Conservation (phyloP, 139 green algal species). For the Eudorina sp. region DNA sequence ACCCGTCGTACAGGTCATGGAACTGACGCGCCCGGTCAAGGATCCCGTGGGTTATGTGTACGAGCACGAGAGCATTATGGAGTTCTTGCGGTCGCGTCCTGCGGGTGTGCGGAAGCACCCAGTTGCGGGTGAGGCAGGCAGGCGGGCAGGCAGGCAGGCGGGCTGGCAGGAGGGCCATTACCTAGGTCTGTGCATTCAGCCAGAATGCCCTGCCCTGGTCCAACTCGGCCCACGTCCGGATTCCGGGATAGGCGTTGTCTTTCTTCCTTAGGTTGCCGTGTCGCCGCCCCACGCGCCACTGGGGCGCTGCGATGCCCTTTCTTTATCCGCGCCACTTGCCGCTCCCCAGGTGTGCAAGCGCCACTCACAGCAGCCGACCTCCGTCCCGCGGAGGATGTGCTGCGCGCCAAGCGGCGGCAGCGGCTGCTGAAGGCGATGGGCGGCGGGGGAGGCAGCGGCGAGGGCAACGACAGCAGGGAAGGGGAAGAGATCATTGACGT, state of each 20-base stretch:
- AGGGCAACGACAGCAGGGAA: neutral
- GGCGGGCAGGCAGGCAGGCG: no score
- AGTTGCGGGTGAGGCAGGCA: no score
- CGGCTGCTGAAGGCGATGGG: neutral
- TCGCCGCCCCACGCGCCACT: no score
- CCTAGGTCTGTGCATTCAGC: no score
- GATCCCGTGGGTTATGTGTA: constrained; percentile 25
- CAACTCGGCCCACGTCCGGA: no score
- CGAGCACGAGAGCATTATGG: neutral
- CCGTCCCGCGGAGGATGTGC: neutral
- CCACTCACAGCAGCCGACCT: neutral
- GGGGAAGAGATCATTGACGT: constrained; percentile 14
- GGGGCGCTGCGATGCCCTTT: no score
- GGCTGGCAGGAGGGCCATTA: neutral
- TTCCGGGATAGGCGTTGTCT: no score
- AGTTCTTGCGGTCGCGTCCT: constrained; percentile 17
- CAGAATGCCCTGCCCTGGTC: no score
- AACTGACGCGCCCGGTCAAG: neutral
- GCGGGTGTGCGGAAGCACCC: neutral
- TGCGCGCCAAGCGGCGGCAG: neutral
- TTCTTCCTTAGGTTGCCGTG: no score
- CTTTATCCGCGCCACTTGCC: no score
- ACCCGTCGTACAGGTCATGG: constrained; percentile 6
- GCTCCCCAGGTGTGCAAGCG: neutral
- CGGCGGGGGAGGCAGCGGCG: neutral